These are phyloP conservation scores for Venturia effusa DNA, from an alignment of 2,329 filamentous ascomycete genomes.

Conservation along the genomic window DNA sequence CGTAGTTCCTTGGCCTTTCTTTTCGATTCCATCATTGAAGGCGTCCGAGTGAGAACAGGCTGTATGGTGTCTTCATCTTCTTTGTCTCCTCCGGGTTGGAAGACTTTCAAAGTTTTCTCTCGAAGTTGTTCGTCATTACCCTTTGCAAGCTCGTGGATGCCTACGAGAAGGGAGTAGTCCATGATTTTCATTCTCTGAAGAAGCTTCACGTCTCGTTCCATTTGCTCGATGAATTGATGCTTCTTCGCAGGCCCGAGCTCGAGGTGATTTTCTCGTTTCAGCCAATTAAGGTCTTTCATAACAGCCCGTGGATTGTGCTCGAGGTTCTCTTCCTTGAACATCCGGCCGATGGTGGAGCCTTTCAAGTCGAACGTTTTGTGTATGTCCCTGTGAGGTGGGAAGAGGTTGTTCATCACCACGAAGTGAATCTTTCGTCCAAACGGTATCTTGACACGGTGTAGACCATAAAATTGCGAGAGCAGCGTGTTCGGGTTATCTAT, in stretches of 20 bases:
- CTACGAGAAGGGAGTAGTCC: slow-evolving; percentile 94
- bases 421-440: slow-evolving; percentile 99
- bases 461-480: slow-evolving; percentile 92
- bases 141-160: slow-evolving; percentile 80
- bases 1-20: slow-evolving; percentile 84
- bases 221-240: slow-evolving; percentile 75
- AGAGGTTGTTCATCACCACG: slow-evolving; percentile 99
- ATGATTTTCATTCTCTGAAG: slow-evolving; percentile 88
- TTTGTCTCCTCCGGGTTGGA: slow-evolving; percentile 67
- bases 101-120: slow-evolving; percentile 83
- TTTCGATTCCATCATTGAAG: slow-evolving; percentile 84
- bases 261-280: slow-evolving; percentile 71
- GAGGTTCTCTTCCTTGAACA: slow-evolving; percentile 80
- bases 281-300: slow-evolving; percentile 93
- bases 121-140: slow-evolving; percentile 93
- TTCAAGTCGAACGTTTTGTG: slow-evolving; percentile 96
- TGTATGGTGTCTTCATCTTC: slow-evolving; percentile 43
- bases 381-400: slow-evolving; percentile 93
- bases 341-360: slow-evolving; percentile 86
- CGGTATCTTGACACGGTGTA: slow-evolving; percentile 95
- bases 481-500: slow-evolving; percentile 90
- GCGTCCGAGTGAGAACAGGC: slow-evolving; percentile 70
- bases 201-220: slow-evolving; percentile 75
- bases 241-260: slow-evolving; percentile 88
- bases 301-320: slow-evolving; percentile 85